Evolutionary conservation across 305 asterid genomes (phyloP), one percentile per base, ranked within the genome.

Genomic region (Fraxinus paxiana): DNA sequence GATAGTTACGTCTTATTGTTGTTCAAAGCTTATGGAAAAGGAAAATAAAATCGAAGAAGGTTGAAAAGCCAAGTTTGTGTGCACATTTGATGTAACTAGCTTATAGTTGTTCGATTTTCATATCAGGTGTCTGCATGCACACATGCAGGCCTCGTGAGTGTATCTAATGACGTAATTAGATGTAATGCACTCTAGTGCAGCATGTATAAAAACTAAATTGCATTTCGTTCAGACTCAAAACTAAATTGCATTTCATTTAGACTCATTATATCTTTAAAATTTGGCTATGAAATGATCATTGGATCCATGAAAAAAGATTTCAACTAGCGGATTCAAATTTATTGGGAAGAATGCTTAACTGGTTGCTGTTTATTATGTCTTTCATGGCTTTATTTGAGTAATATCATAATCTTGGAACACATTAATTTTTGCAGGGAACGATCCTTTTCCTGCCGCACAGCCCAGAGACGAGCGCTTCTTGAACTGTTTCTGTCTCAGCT

Each of bases 391-490:
- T 59, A 59, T 18, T 22, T 22, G 9, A 63, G 30, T 24, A 63
- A 18, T 22, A 22, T 24, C 22, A 46, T 79, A 34, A 73, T 72
- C 56, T 35, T 71, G 38, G 9, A 30, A 71, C 43, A 17, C 17
- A 59, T 48, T 1, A 15, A 15, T 76, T 79, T 63, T 59, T 34
- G 51, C 85, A 87, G 94, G 82, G 43, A 84, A 56, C 5, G 91
- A 88, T 82, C 88, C 91, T 0, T 91, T 86, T 74, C 92, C 91
- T 0, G 81, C 80, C 17, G 12, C 90, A 6, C 95, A 87, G 75
- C 96, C 92, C 4, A 88, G 97, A 83, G 98, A 79, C 82, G 91
- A 78, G 96, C 93, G 2, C 88, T 93, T 10, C 91, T 91, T 77
- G 96, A 93, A 41, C 88, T 89, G 81, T 91, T 86, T 77, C 84